Evolutionary conservation across 179 eudicot species (phyloP).

Genomic region (Silene coronaria): DNA sequence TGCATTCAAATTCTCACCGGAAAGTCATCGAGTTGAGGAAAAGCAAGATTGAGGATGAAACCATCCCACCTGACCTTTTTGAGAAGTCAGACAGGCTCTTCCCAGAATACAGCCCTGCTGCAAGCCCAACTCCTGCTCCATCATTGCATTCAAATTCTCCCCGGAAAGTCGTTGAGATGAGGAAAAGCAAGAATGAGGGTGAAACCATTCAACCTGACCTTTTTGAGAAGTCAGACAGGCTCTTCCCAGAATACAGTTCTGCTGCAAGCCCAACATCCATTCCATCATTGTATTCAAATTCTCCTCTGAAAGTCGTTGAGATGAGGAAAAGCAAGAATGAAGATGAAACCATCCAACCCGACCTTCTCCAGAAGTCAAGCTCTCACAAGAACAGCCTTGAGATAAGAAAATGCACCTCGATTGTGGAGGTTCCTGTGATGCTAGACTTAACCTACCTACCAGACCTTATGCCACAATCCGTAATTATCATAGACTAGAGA

Average conservation of each 20-base stretch:
- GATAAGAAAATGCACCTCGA: neutral
- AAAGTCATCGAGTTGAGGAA: slow-evolving; percentile 66
- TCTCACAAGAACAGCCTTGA: neutral
- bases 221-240: neutral
- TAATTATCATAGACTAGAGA: neutral
- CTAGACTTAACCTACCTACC: neutral
- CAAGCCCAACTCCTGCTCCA: slow-evolving; percentile 70
- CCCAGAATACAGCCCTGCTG: slow-evolving; percentile 69
- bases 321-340: slow-evolving; percentile 42
- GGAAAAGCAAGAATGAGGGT: slow-evolving; percentile 24
- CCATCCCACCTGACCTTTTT: neutral
- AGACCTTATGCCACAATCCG: slow-evolving; percentile 13
- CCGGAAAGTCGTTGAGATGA: slow-evolving; percentile 70
- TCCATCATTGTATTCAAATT: slow-evolving; percentile 65
- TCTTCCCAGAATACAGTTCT: slow-evolving; percentile 27
- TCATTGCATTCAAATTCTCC: slow-evolving; percentile 71
- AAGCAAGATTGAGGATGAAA: slow-evolving; percentile 17
- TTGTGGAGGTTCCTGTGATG: neutral
- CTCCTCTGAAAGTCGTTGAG: slow-evolving; percentile 68
- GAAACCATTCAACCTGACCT: neutral
- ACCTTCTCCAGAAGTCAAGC: neutral
- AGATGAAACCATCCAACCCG: slow-evolving; percentile 3
- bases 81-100: slow-evolving; percentile 36
- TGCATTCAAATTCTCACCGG: slow-evolving; percentile 81
- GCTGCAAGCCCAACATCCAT: slow-evolving; percentile 78